phyloP scores from a whole-genome alignment of 345 rosid genomes.

The Populus deltoides region DNA sequence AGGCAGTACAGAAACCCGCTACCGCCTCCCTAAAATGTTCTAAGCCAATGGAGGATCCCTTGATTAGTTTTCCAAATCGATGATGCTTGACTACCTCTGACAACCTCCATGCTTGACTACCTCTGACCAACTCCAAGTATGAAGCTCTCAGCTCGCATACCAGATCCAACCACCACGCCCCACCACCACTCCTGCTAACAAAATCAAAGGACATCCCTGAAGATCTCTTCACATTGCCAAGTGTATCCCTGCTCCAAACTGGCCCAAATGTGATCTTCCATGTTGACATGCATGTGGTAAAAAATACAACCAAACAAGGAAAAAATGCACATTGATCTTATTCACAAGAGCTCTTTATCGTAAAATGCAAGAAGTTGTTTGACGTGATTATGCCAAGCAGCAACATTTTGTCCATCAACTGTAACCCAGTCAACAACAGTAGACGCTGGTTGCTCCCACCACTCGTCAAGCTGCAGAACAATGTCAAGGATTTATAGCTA shows the following conservation, averaged over 20 bases:
- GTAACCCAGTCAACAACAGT: slow-evolving; percentile 84
- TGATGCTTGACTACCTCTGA: background rate
- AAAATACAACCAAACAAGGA: background rate
- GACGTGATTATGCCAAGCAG: slow-evolving; percentile 86
- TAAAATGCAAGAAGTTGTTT: slow-evolving; percentile 85
- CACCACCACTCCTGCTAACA: background rate
- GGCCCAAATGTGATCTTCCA: background rate
- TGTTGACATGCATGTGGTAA: background rate
- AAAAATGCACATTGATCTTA: background rate
- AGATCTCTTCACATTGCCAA: slow-evolving; percentile 1
- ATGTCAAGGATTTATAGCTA: slow-evolving; percentile 8
- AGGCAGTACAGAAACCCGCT: background rate
- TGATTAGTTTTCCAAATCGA: background rate
- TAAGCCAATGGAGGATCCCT: background rate
- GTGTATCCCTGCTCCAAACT: background rate
- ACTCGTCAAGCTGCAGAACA: slow-evolving; percentile 68
- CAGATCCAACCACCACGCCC: background rate
- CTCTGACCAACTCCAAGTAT: background rate
- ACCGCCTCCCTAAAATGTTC: background rate
- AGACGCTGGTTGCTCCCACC: slow-evolving; percentile 98
- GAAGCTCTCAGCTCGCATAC: no score
- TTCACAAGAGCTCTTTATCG: slow-evolving; percentile 57
- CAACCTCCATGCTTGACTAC: background rate
- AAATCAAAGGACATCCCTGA: background rate
- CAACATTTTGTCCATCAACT: slow-evolving; percentile 80